A percentile compares a stretch with the other conserved stretches of the same genome.
These are phyloP conservation scores for Lachancea dasiensis DNA, from an alignment of 805 yeast genomes.

Conservation along the genomic window DNA sequence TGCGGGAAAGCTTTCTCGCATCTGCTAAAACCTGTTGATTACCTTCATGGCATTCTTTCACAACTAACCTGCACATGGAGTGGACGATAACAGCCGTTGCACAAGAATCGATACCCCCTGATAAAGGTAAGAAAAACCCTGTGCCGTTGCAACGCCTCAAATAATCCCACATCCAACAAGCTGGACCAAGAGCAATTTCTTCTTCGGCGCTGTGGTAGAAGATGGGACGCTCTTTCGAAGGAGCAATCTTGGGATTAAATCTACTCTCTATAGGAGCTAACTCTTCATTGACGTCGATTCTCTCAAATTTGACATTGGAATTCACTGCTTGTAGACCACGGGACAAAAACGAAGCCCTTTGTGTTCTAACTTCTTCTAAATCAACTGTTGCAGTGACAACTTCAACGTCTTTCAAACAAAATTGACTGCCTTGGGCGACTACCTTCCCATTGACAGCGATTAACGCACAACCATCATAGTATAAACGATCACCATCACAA, in stretches of 20 bases:
- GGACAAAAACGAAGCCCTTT: constrained; percentile 63
- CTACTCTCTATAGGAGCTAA: constrained; percentile 53
- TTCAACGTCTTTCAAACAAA: constrained; percentile 85
- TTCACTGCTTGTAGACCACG: constrained; percentile 62
- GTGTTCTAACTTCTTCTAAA: constrained; percentile 81
- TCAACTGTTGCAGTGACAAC: constrained; percentile 94
- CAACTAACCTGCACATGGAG: constrained; percentile 88
- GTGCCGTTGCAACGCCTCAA: constrained; percentile 83
- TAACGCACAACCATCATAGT: constrained; percentile 95
- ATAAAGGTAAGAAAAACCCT: constrained; percentile 87
- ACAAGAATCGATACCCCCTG: constrained; percentile 98
- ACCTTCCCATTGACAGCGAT: constrained; percentile 89
- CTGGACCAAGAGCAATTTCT: constrained; percentile 97
- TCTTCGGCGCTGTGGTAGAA: constrained; percentile 82
- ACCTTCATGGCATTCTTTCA: constrained; percentile 59
- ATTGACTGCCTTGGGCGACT: constrained; percentile 91
- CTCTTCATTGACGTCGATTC: constrained; percentile 58
- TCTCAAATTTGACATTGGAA: constrained; percentile 36
- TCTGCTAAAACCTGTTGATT: constrained; percentile 73
- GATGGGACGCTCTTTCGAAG: constrained; percentile 46
- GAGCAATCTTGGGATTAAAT: constrained; percentile 57
- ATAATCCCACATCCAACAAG: constrained; percentile 99
- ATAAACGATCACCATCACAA: constrained; percentile 95
- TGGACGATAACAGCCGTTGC: constrained; percentile 94
- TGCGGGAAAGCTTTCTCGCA: constrained; percentile 60